Evolutionary conservation across 148 eudicot genomes (phyloP).

Genomic region (Vaccinium corymbosum): DNA sequence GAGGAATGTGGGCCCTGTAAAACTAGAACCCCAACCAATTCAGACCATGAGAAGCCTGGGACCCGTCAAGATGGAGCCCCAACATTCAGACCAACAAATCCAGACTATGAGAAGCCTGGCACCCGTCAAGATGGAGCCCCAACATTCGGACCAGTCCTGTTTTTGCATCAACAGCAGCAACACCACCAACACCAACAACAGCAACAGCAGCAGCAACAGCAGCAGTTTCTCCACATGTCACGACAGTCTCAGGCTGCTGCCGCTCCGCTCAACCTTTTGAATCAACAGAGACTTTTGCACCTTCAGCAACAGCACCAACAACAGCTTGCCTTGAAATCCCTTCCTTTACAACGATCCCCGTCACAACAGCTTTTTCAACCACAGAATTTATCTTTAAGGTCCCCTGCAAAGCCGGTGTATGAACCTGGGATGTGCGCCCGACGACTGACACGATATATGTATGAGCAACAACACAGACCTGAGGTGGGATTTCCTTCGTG

Average conservation of each 20-base stretch:
- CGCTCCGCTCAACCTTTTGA: constrained; percentile 64
- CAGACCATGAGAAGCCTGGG: constrained; percentile 56
- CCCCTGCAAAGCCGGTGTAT: constrained; percentile 67
- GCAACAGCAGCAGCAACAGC: constrained; percentile 37
- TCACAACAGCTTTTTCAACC: constrained; percentile 57
- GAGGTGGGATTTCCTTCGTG: constrained; percentile 46
- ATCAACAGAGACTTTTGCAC: constrained; percentile 72
- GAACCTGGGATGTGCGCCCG: constrained; percentile 97
- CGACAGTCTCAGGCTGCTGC: constrained; percentile 77
- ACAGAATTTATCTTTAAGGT: constrained; percentile 70
- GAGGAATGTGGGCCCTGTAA: constrained; percentile 63
- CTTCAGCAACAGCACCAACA: constrained; percentile 69
- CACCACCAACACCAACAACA: constrained; percentile 58
- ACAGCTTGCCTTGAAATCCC: constrained; percentile 63
- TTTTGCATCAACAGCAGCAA: constrained; percentile 76
- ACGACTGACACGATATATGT: constrained; percentile 92
- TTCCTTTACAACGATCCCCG: constrained; percentile 73
- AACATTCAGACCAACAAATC: constrained; percentile 42
- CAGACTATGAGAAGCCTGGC: constrained; percentile 57
- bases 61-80: constrained; percentile 72
- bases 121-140: constrained; percentile 72
- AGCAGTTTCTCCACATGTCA: constrained; percentile 59
- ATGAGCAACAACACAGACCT: constrained; percentile 92
- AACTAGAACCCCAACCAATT: constrained; percentile 66
- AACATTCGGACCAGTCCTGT: constrained; percentile 76